phyloP scores from a whole-genome alignment of 176 grass and related monocot species.

The Lolium perenne region DNA sequence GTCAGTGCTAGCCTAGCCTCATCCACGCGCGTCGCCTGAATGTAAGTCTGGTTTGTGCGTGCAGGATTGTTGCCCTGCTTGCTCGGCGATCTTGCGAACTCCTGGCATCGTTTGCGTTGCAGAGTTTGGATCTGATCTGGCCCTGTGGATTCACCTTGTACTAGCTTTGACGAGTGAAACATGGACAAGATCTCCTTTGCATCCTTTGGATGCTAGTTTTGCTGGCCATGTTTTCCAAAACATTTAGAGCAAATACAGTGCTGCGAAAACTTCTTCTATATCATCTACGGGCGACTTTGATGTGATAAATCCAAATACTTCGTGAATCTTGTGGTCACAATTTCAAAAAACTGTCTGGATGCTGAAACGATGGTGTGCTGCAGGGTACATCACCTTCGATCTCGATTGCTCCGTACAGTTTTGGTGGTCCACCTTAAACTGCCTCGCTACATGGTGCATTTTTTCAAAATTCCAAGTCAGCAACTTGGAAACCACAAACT shows the following conservation, averaged over 20 bases:
- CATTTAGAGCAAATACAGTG: neutral
- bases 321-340: neutral
- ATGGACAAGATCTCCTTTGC: neutral
- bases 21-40: neutral
- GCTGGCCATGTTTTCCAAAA: neutral
- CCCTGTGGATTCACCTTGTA: slow-evolving; percentile 26
- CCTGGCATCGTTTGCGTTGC: neutral
- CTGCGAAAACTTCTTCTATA: neutral
- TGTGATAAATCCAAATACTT: neutral
- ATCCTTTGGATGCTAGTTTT: neutral
- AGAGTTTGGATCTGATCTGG: slow-evolving; percentile 23
- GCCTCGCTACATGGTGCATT: neutral
- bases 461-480: neutral
- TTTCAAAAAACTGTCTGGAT: neutral
- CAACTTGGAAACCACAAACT: neutral
- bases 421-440: neutral
- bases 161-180: slow-evolving; percentile 32
- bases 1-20: neutral
- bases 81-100: neutral
- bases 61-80: slow-evolving; percentile 25
- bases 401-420: neutral
- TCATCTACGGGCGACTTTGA: neutral
- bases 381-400: too few species aligned
- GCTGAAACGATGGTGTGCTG: neutral
- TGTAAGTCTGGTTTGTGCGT: neutral